A percentile compares a stretch with the other conserved stretches of the same genome.
Evolutionary conservation across 2,329 filamentous ascomycete species (phyloP).

Genomic region (Alternaria burnsii): DNA sequence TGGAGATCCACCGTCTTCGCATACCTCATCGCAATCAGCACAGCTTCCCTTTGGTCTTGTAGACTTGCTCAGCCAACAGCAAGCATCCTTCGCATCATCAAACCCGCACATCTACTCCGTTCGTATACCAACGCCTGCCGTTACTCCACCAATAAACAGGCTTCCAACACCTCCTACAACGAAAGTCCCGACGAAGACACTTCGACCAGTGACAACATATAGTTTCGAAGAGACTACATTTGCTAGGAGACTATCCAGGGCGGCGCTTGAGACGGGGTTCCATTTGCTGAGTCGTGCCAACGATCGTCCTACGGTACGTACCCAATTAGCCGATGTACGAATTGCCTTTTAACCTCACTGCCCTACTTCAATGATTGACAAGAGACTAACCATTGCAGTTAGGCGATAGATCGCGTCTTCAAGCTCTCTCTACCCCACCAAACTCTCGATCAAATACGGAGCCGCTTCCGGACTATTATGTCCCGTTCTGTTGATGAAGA

Average conservation of each 20-base stretch:
- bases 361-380: background rate
- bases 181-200: conserved; percentile 39
- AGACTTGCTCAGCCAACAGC: conserved; percentile 32
- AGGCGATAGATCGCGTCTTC: conserved; percentile 63
- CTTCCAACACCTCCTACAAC: conserved; percentile 33
- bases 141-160: conserved; percentile 38
- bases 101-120: conserved; percentile 33
- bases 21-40: conserved; percentile 10
- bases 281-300: conserved; percentile 62
- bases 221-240: conserved; percentile 73
- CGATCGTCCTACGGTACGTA: conserved; percentile 30
- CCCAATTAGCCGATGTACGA: background rate
- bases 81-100: conserved; percentile 21
- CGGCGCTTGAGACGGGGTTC: conserved; percentile 69
- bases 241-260: conserved; percentile 73
- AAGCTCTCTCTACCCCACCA: conserved; percentile 72
- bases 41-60: conserved; percentile 45
- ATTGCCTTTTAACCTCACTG: background rate
- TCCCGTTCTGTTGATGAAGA: conserved; percentile 54
- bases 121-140: conserved; percentile 35
- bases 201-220: conserved; percentile 61
- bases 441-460: conserved; percentile 51
- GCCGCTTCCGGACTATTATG: conserved; percentile 53
- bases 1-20: conserved; percentile 5
- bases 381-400: background rate